These are phyloP conservation scores for Rugosomyces carneus DNA, from an alignment of 1,284 basidiomycete genomes.

Conservation along the genomic window DNA sequence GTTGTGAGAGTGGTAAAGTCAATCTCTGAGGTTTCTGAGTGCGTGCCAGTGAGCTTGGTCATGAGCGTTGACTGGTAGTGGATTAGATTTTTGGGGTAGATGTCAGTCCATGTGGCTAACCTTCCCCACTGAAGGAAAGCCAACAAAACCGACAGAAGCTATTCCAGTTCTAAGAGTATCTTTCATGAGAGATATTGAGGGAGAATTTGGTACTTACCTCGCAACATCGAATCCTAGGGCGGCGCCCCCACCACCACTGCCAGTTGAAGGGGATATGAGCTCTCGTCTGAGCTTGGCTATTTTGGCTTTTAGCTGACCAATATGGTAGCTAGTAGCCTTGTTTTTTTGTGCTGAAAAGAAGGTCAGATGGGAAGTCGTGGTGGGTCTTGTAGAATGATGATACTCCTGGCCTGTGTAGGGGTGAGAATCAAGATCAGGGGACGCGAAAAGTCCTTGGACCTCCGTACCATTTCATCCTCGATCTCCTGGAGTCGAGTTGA, in stretches of 20 bases:
- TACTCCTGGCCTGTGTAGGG: conserved; percentile 46
- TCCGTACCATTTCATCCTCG: conserved; percentile 90
- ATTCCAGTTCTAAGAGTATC: conserved; percentile 69
- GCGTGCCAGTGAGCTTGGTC: conserved; percentile 97
- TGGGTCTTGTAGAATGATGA: conserved; percentile 1
- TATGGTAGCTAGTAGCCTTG: conserved; percentile 92
- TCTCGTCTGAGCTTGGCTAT: conserved; percentile 96
- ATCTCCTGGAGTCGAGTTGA: conserved; percentile 56
- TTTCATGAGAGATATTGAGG: background rate
- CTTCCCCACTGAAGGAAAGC: conserved; percentile 84
- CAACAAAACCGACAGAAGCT: conserved; percentile 94
- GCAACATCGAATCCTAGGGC: conserved; percentile 96
- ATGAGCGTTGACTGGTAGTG: conserved; percentile 82
- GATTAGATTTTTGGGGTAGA: conserved; percentile 2
- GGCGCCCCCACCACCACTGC: conserved; percentile 77
- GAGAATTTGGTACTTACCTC: conserved; percentile 25
- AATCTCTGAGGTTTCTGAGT: conserved; percentile 96
- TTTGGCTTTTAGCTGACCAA: conserved; percentile 97
- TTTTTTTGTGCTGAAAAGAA: conserved; percentile 81
- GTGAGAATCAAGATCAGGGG: conserved; percentile 9
- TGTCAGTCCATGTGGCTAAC: conserved; percentile 33
- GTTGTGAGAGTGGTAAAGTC: conserved; percentile 95
- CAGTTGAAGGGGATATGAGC: conserved; percentile 75
- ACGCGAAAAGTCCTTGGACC: conserved; percentile 9
- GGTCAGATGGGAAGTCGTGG: conserved; percentile 18